Evolutionary conservation across 1,139 yeast genomes (phyloP), one percentile per base, ranked within the genome.

Genomic region (Hyphopichia pseudoburtonii): DNA sequence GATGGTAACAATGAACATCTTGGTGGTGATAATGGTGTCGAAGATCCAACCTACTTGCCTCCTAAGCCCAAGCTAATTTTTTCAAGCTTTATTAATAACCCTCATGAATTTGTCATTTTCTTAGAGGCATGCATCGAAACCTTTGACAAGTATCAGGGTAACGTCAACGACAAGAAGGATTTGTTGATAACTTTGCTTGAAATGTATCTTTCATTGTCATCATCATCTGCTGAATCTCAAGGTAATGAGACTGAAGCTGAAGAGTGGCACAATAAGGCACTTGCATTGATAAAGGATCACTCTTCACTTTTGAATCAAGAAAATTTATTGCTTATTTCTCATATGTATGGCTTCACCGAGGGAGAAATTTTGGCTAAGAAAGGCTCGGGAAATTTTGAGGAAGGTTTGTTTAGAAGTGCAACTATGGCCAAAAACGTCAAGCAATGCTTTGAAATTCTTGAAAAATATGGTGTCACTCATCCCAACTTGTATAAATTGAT

Each of bases 11-110:
- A 15, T 27, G 8, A n/a, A n/a, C n/a, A n/a, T n/a, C n/a, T n/a
- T 23, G 14, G 11, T 23, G 4, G 11, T 5, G 17, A 21, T 14
- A 28, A 28, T 12, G 52, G n/a, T n/a, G n/a, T n/a, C n/a, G n/a
- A n/a, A n/a, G n/a, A 47, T 19, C 92, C 95, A 1, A 86, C 96
- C 0, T 90, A 90, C 54, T 82, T 85, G 40, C 97, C 97, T 1
- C 98, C 99, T 2, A 76, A 82, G 38, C 97, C 98, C 3, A 76
- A 90, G 37, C 69, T 92, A 30, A 86, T 92, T 2, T 94, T 89
- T 55, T 81, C 95, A 1, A 80, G 95, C 2, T 94, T 92, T 57
- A 79, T 86, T 12, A 79, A 83, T 50, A 88, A 86, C 54, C 89
- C 95, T 0, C 78, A 82, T 52, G 94, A 90, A 52, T 90, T 92